Conservation (phyloP, 129 eudicot genomes). For the Escallonia rubra region DNA sequence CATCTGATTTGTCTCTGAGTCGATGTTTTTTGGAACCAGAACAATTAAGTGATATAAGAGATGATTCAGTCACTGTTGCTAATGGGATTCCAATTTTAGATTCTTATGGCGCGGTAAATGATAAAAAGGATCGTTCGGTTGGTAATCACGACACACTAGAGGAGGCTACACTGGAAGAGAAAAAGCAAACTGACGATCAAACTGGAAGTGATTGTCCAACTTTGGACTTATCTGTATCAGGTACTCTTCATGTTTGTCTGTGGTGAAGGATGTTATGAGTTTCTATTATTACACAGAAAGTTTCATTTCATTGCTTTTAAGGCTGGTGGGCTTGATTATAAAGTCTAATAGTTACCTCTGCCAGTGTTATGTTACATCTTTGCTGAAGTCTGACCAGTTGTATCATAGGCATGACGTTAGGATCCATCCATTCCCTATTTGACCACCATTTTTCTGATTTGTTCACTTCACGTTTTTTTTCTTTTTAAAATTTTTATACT, state of each 20-base stretch:
- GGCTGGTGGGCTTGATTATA: too few species aligned
- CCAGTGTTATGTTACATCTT: background rate
- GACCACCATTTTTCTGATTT: too few species aligned
- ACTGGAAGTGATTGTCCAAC: constrained; percentile 8
- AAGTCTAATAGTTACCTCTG: background rate
- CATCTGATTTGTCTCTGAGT: constrained; percentile 27
- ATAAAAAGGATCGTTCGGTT: constrained; percentile 8
- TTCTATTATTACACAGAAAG: background rate
- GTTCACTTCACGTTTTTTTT: too few species aligned
- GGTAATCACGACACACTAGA: constrained; percentile 18
- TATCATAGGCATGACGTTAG: too few species aligned
- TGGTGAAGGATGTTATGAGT: background rate
- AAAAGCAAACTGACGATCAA: constrained; percentile 19
- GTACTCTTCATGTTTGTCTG: constrained; percentile 15
- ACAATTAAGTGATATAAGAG: constrained; percentile 15
- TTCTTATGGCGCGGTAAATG: constrained; percentile 17
- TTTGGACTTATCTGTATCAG: constrained; percentile 29
- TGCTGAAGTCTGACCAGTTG: too few species aligned
- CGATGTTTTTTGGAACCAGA: constrained; percentile 18
- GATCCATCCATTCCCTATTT: too few species aligned
- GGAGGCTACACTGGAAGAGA: constrained; percentile 22
- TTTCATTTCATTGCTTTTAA: background rate
- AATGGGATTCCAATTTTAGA: constrained; percentile 19
- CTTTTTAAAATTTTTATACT: too few species aligned
- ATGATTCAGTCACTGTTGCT: constrained; percentile 13